A percentile compares a stretch with the other conserved stretches of the same genome.
Conservation (phyloP, 306 rosid genomes). For the Potentilla sterilis region DNA sequence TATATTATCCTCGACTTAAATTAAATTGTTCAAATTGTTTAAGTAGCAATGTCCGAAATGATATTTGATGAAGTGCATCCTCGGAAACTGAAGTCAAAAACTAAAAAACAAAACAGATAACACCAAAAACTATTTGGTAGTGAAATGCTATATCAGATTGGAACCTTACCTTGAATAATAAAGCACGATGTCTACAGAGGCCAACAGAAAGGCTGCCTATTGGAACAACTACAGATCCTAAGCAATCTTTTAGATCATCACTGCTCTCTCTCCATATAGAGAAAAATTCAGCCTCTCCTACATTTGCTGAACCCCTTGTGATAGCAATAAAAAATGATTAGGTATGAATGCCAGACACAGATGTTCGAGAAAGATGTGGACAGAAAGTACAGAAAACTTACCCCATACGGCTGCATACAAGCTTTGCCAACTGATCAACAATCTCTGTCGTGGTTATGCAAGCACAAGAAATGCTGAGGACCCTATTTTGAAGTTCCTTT, state of each 20-base stretch:
- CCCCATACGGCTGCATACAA: conserved; percentile 92
- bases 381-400: conserved; percentile 46
- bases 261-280: conserved; percentile 82
- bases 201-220: conserved; percentile 89
- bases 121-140: neutral
- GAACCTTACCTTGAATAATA: conserved; percentile 86
- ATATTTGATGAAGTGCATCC: neutral
- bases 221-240: conserved; percentile 93
- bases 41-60: neutral
- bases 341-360: conserved; percentile 27
- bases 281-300: conserved; percentile 63
- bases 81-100: neutral
- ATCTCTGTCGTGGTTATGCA: conserved; percentile 77
- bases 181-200: conserved; percentile 95
- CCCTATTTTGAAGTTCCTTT: conserved; percentile 81
- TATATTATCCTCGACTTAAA: neutral
- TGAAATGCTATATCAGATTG: neutral
- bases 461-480: conserved; percentile 53
- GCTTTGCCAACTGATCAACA: conserved; percentile 88
- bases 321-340: conserved; percentile 47
- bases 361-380: conserved; percentile 25
- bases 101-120: neutral
- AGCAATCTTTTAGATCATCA: conserved; percentile 72
- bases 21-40: neutral
- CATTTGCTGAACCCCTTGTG: conserved; percentile 84